These are phyloP conservation scores for Moesziomyces parantarcticus DNA, from an alignment of 1,284 basidiomycete species.

Conservation along the genomic window DNA sequence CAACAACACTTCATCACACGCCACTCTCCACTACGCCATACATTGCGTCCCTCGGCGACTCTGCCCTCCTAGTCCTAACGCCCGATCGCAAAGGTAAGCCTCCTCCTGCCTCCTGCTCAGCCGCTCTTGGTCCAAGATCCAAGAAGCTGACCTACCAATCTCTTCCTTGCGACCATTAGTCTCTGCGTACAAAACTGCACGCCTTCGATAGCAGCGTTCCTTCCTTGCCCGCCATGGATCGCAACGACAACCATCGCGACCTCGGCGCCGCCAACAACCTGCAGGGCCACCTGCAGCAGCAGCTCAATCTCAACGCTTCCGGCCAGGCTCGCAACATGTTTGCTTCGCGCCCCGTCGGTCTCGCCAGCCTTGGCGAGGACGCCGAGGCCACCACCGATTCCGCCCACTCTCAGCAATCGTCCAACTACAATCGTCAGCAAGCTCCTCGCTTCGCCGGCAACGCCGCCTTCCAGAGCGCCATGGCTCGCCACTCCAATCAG, in stretches of 20 bases:
- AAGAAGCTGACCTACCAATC: background rate
- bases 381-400: conserved; percentile 33
- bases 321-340: conserved; percentile 41
- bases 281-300: conserved; percentile 58
- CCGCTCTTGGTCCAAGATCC: too few species aligned
- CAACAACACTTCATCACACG: too few species aligned
- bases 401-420: conserved; percentile 13
- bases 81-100: too few species aligned
- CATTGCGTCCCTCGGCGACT: too few species aligned
- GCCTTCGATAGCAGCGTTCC: too few species aligned
- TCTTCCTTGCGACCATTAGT: background rate
- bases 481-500: conserved; percentile 53
- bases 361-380: conserved; percentile 60
- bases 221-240: conserved; percentile 14
- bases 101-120: too few species aligned
- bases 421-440: conserved; percentile 33
- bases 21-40: too few species aligned
- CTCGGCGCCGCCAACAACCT: conserved; percentile 43
- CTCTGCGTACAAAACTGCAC: background rate
- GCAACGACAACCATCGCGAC: conserved; percentile 31
- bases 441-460: conserved; percentile 62
- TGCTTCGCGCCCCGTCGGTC: conserved; percentile 40
- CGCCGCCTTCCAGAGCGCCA: conserved; percentile 59
- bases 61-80: too few species aligned
- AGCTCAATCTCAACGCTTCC: conserved; percentile 44